Evolutionary conservation across 2,329 filamentous ascomycete species (phyloP), one percentile per base, ranked within the genome.

Genomic region (Tolypocladium album): DNA sequence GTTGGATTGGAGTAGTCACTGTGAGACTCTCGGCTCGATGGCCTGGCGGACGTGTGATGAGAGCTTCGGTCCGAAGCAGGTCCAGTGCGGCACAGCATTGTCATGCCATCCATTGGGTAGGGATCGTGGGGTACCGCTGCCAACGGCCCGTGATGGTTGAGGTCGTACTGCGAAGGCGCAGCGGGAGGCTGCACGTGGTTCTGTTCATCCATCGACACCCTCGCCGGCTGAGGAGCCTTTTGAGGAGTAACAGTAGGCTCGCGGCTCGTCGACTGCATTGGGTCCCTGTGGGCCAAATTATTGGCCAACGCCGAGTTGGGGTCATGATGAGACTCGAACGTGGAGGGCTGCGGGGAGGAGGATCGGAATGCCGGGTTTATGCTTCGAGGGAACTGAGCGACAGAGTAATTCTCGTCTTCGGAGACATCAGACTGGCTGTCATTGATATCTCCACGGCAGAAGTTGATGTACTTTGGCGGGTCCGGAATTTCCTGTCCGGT

Each of bases 401-500:
- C 91, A 0, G 92, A 96, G 71, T 96, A 99, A 66, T 83, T 86
- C 5, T 92, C 91, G 64, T 96, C 92, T 27, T 96, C 92, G 0
- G 90, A 93, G 13, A 83, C 79, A 63, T 94, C 90, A 1, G 93
- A 97, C 65, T 86, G 85, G 43, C 84, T 86, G 67, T 99, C 94
- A 59, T 87, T 81, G 55, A 88, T 76, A 71, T 96, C 92, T 20
- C 93, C 94, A 13, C 94, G 88, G 72, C 91, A 95, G 74, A 97
- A 99, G 78, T 99, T 97, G 84, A 99, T 97, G 73, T 97, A 99
- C 73, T 92, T 97, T 52, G 94, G 94, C 31, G 94, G 86, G 72
- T 97, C 94, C 1, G 94, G 95, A 55, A 99, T 99, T 72, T 99
- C 95, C 73, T 97, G 93, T 6, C 94, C 92, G 3, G 94, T 99